These are phyloP conservation scores for Erodium maritimum DNA, from an alignment of 345 rosid genomes.

Conservation along the genomic window DNA sequence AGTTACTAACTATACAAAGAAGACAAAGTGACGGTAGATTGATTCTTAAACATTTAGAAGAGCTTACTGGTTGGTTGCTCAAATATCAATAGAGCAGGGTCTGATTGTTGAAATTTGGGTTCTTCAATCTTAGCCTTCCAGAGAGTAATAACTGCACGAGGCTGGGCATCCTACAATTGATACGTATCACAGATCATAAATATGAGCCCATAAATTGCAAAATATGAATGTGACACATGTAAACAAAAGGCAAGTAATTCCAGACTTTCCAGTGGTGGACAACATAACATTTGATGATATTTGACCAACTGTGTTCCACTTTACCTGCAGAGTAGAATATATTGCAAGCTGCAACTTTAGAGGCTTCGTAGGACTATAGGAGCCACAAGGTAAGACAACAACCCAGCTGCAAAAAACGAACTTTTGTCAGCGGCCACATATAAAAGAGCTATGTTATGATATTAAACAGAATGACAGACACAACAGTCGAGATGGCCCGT, in stretches of 20 bases:
- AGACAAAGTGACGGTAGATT: too few species aligned
- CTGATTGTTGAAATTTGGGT: conserved; percentile 27
- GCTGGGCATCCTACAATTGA: conserved; percentile 14
- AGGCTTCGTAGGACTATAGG: conserved; percentile 53
- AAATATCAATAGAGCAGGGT: conserved; percentile 21
- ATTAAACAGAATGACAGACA: not conserved
- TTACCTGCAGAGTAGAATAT: conserved; percentile 63
- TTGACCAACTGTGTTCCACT: not conserved
- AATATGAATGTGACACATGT: too few species aligned
- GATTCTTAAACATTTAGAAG: too few species aligned
- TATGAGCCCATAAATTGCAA: not conserved
- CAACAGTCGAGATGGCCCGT: not conserved
- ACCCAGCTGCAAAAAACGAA: conserved; percentile 58
- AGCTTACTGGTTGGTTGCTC: conserved; percentile 33
- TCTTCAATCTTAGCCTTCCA: conserved; percentile 42
- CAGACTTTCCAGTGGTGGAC: not conserved
- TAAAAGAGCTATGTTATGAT: too few species aligned
- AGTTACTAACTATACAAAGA: too few species aligned
- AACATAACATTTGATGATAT: not conserved
- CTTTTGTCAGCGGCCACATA: not conserved
- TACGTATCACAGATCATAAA: not conserved
- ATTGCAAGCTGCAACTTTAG: conserved; percentile 86
- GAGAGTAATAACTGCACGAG: conserved; percentile 26
- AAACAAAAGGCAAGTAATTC: too few species aligned
- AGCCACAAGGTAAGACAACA: conserved; percentile 71